Evolutionary conservation across 805 yeast species (phyloP).

Genomic region (Candida nemodendra): DNA sequence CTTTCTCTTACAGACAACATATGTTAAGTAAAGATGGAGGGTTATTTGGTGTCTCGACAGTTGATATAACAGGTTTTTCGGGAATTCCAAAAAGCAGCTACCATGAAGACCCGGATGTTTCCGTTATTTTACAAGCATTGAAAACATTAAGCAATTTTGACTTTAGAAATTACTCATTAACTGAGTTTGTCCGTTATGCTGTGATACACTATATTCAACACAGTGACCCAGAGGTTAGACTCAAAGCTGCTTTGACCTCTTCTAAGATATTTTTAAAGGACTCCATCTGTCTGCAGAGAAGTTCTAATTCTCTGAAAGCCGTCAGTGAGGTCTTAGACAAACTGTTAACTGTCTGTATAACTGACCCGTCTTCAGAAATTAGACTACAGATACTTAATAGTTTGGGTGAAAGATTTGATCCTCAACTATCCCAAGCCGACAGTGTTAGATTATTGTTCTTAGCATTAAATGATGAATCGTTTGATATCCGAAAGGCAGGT

Average conservation of each 20-base stretch:
- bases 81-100: conserved; percentile 21
- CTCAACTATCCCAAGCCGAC: conserved; percentile 91
- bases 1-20: conserved; percentile 73
- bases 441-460: conserved; percentile 81
- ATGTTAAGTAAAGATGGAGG: conserved; percentile 72
- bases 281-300: conserved; percentile 79
- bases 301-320: conserved; percentile 75
- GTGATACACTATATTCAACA: conserved; percentile 83
- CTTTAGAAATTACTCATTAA: conserved; percentile 71
- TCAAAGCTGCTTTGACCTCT: conserved; percentile 81
- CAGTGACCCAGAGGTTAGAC: conserved; percentile 73
- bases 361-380: conserved; percentile 86
- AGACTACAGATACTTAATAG: conserved; percentile 75
- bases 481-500: conserved; percentile 76
- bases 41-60: conserved; percentile 13
- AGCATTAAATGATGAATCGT: conserved; percentile 88
- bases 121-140: conserved; percentile 71
- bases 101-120: conserved; percentile 32
- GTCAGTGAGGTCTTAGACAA: conserved; percentile 84
- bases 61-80: conserved; percentile 22
- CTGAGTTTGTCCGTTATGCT: conserved; percentile 84
- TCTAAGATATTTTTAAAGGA: conserved; percentile 73
- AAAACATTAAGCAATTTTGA: conserved; percentile 73
- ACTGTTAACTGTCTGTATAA: conserved; percentile 75
- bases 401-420: conserved; percentile 75